phyloP scores from a whole-genome alignment of 2,329 filamentous ascomycete genomes.

The Fusarium scirpi region DNA sequence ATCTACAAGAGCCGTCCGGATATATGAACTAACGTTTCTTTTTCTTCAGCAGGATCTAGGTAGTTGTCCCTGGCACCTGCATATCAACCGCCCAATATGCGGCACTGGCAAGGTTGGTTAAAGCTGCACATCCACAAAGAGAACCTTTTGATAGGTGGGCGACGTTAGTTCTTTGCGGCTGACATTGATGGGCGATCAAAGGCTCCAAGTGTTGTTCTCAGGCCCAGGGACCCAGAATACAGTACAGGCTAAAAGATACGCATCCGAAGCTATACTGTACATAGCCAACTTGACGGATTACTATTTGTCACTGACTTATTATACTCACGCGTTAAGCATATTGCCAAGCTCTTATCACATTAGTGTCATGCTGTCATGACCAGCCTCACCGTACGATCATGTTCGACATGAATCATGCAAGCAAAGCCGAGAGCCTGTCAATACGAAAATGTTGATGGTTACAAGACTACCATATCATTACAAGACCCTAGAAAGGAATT shows the following conservation, averaged over 20 bases:
- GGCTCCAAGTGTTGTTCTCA: constrained; percentile 25
- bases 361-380: constrained; percentile 15
- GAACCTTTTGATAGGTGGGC: background rate
- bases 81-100: constrained; percentile 6
- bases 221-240: constrained; percentile 8
- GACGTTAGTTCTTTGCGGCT: constrained; percentile 30
- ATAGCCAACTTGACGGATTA: background rate
- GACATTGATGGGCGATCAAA: constrained; percentile 32
- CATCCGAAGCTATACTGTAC: constrained; percentile 1
- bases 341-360: constrained; percentile 8
- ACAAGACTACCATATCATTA: constrained; percentile 27
- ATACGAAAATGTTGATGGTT: constrained; percentile 9
- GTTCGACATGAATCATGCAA: constrained; percentile 15
- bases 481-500: constrained; percentile 19
- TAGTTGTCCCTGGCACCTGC: constrained; percentile 3
- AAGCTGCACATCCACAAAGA: constrained; percentile 5
- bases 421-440: background rate
- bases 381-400: constrained; percentile 6
- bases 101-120: constrained; percentile 4
- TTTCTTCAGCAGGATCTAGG: constrained; percentile 1
- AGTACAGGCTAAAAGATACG: constrained; percentile 13
- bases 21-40: constrained; percentile 10
- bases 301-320: background rate
- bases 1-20: constrained; percentile 19
- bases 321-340: constrained; percentile 3